phyloP scores from a whole-genome alignment of 2,329 filamentous ascomycete genomes.

The Didymellaceae sp. region DNA sequence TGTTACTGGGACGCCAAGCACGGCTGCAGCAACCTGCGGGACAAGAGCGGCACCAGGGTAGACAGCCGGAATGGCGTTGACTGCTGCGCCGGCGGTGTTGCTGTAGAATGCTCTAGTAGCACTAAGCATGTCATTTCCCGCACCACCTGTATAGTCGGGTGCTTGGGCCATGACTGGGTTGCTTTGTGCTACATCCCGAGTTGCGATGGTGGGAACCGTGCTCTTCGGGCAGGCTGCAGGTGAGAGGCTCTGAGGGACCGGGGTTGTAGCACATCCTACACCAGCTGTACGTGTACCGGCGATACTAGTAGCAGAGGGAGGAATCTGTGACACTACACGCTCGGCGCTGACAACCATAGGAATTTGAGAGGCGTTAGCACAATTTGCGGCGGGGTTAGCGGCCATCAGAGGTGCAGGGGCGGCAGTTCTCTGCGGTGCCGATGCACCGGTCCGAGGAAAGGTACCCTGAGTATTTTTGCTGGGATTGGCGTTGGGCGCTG shows the following conservation, averaged over 20 bases:
- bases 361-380: background rate
- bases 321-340: background rate
- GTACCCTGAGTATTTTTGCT: background rate
- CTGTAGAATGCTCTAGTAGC: background rate
- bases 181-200: background rate
- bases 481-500: background rate
- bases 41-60: background rate
- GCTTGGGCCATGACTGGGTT: background rate
- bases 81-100: background rate
- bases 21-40: background rate
- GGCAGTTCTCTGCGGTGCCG: background rate
- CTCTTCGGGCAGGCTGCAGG: background rate
- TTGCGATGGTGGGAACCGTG: background rate
- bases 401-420: background rate
- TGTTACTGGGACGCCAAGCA: background rate
- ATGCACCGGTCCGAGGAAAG: background rate
- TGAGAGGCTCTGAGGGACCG: background rate
- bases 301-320: background rate
- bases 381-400: background rate
- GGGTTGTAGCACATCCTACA: background rate
- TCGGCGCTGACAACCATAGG: background rate
- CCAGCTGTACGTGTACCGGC: background rate
- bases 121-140: background rate
- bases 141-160: background rate
- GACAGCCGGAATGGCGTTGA: background rate